These are phyloP conservation scores for Geotrichum restrictum DNA, from an alignment of 1,139 yeast species.

Conservation along the genomic window DNA sequence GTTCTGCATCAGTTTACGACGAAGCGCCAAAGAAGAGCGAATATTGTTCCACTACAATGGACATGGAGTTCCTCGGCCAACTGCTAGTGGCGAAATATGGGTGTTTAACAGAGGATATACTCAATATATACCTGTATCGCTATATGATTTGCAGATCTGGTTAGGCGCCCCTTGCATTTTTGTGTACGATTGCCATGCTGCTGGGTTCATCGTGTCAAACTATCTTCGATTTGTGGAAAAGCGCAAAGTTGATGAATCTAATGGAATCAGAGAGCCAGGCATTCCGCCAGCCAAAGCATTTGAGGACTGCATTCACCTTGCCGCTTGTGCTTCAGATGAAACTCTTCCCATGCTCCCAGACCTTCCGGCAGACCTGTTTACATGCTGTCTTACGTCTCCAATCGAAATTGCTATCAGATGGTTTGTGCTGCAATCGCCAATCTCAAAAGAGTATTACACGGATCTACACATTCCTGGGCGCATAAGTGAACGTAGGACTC, in stretches of 20 bases:
- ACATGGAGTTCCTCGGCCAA: conserved; percentile 98
- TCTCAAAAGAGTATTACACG: conserved; percentile 42
- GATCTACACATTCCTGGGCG: conserved; percentile 74
- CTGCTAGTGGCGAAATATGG: conserved; percentile 98
- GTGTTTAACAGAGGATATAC: conserved; percentile 95
- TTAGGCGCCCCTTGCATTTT: conserved; percentile 95
- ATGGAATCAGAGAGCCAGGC: conserved; percentile 31
- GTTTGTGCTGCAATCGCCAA: conserved; percentile 77
- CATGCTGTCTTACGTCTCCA: conserved; percentile 93
- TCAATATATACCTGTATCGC: conserved; percentile 91
- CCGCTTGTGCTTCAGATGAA: conserved; percentile 88
- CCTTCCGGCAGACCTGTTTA: conserved; percentile 91
- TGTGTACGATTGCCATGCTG: conserved; percentile 91
- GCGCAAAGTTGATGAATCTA: conserved; percentile 78
- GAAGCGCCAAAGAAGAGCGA: conserved; percentile 84
- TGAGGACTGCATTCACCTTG: conserved; percentile 86
- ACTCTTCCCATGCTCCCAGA: conserved; percentile 89
- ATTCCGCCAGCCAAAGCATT: conserved; percentile 58
- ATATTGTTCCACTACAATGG: conserved; percentile 94
- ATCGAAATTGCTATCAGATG: conserved; percentile 90
- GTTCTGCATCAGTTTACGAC: conserved; percentile 79
- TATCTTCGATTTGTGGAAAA: conserved; percentile 88
- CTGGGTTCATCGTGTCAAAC: conserved; percentile 88
- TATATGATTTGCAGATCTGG: conserved; percentile 94
- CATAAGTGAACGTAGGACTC: conserved; percentile 87